Evolutionary conservation across 176 grass and related monocot species (phyloP).

Genomic region (Carex littledalei): DNA sequence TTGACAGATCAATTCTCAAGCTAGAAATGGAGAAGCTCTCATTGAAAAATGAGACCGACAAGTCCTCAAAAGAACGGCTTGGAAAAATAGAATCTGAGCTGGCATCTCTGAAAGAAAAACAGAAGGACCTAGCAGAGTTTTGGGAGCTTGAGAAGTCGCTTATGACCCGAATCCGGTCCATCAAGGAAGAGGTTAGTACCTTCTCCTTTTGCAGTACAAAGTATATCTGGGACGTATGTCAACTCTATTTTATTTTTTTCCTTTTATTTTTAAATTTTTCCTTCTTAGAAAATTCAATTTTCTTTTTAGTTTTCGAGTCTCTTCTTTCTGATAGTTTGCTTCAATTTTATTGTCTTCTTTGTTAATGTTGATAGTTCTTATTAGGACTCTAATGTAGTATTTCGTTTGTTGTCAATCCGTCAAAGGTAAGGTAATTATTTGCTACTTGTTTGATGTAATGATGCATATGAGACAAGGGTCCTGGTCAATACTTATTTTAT

Average conservation of each 20-base stretch:
- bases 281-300: not conserved
- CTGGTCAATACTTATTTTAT: not conserved
- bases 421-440: not conserved
- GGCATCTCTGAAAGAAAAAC: slow-evolving; percentile 74
- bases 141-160: slow-evolving; percentile 93
- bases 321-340: not conserved
- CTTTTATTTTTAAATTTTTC: not conserved
- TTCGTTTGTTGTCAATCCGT: not conserved
- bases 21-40: slow-evolving; percentile 98
- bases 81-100: slow-evolving; percentile 82
- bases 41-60: slow-evolving; percentile 83
- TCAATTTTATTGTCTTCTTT: not conserved
- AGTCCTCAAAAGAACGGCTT: slow-evolving; percentile 80
- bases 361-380: not conserved
- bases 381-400: not conserved
- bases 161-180: slow-evolving; percentile 72
- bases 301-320: slow-evolving; percentile 19
- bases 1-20: slow-evolving; percentile 84
- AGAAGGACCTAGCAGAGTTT: slow-evolving; percentile 61
- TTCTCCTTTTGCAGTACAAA: not conserved
- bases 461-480: not conserved
- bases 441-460: not conserved
- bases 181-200: slow-evolving; percentile 77
- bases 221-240: not conserved
- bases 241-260: not conserved